Evolutionary conservation across 495 filamentous ascomycete species (phyloP).

Genomic region (Echria macrotheca): DNA sequence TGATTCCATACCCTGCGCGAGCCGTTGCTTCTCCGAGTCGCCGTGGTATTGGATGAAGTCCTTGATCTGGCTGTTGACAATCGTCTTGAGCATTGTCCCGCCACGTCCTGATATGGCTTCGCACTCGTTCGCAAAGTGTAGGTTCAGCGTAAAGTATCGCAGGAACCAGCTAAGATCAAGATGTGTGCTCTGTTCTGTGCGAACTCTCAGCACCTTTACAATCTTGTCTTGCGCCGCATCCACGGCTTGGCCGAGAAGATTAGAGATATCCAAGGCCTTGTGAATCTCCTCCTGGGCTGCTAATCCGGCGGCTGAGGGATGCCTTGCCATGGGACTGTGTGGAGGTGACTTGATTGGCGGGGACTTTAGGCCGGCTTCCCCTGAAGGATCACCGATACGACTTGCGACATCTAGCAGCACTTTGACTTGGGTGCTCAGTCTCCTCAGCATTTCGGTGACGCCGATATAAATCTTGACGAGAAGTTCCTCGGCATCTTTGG

Average conservation of each 20-base stretch:
- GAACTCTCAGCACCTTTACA: constrained; percentile 83
- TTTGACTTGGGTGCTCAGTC: constrained; percentile 87
- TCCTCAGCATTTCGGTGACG: constrained; percentile 78
- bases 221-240: constrained; percentile 91
- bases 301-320: constrained; percentile 18
- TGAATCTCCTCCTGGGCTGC: constrained; percentile 75
- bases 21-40: constrained; percentile 67
- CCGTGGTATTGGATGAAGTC: constrained; percentile 77
- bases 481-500: constrained; percentile 81
- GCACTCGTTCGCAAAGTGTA: constrained; percentile 93
- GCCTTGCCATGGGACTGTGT: constrained; percentile 40
- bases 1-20: constrained; percentile 80
- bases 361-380: constrained; percentile 33
- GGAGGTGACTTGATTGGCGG: constrained; percentile 46
- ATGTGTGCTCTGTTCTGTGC: constrained; percentile 72
- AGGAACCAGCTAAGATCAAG: constrained; percentile 75
- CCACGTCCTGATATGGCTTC: constrained; percentile 90
- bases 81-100: constrained; percentile 74
- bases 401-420: constrained; percentile 93
- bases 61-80: constrained; percentile 86
- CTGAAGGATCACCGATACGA: constrained; percentile 47
- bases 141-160: constrained; percentile 88
- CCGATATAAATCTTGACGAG: constrained; percentile 76
- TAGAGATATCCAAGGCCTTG: constrained; percentile 83
- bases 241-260: constrained; percentile 87